Evolutionary conservation across 257 asterid species (phyloP), one percentile per base, ranked within the genome.

Genomic region (Jaltomata sinuosa): DNA sequence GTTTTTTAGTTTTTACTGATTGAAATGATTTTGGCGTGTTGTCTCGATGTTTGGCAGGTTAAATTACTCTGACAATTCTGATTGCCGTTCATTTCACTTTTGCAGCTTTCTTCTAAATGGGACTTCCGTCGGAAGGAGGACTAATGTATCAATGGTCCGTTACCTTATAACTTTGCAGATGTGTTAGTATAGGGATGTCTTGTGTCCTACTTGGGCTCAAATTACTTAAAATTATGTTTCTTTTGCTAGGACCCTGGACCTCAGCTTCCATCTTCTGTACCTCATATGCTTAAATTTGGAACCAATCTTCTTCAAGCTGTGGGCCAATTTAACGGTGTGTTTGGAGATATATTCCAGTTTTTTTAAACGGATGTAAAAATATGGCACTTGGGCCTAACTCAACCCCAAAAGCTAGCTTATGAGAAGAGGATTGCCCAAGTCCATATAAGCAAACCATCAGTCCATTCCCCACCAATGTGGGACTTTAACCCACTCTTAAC

Each of bases 91-190:
- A 19, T 84, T 83, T 80, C 40, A 22, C 72, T 86, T 85, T 78
- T 93, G 90, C 90, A 97, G 99, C 94, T 93, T 95, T 92, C 91
- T 95, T 83, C 88, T 97, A 89, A 95, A 96, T 85, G 99, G 99
- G 36, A 90, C 81, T 85, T 96, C 90, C 83, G 98, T 93, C 83
- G 97, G 91, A n/a, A 88, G 82, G 82, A 92, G 99, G 93, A 92
- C 85, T 49, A 94, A 50, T 84, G 40, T 65, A 57, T 90, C 5
- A 82, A 47, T 87, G 98, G 99, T 96, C 76, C 68, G 97, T 85
- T 83, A 45, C 81, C 10, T 82, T 79, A 57, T 31, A 74, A 65
- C 79, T 45, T 62, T 85, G 16, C n/a, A 18, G 34, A 18, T 52
- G 19, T 34, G 38, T 42, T 80, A 8, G 38, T 69, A 38, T 27